Conservation (phyloP, 257 asterid genomes). For the Solanum raphanifolium region DNA sequence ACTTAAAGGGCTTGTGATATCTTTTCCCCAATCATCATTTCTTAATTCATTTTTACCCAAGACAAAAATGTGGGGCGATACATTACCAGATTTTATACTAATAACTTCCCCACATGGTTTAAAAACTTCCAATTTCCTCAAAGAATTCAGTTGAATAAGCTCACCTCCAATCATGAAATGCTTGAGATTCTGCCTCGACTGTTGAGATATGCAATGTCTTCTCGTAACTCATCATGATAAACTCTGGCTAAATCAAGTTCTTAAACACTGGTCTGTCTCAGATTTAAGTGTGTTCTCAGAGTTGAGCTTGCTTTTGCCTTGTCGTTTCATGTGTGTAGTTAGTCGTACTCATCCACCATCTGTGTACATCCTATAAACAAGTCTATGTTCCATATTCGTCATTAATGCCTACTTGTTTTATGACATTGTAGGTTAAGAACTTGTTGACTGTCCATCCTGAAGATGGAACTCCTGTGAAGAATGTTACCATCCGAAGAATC, state of each 20-base stretch:
- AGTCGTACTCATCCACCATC: not conserved
- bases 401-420: not conserved
- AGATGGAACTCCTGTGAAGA: constrained; percentile 66
- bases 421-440: constrained; percentile 51
- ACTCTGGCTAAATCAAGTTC: not conserved
- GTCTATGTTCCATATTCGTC: not conserved
- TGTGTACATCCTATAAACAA: not conserved
- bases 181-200: not conserved
- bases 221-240: not conserved
- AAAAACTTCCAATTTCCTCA: not conserved
- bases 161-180: not conserved
- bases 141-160: not conserved
- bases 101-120: not conserved
- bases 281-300: not conserved
- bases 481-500: constrained; percentile 72
- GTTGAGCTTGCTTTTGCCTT: not conserved
- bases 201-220: not conserved
- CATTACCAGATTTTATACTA: not conserved
- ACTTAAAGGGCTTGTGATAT: not conserved
- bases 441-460: constrained; percentile 75
- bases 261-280: not conserved
- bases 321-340: not conserved
- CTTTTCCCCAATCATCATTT: not conserved
- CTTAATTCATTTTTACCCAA: not conserved
- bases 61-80: not conserved